Percentiles rank a stretch among this genome's conserved stretches.
Evolutionary conservation across 768 basidiomycete species (phyloP).

Genomic region (Auricularia sp.): DNA sequence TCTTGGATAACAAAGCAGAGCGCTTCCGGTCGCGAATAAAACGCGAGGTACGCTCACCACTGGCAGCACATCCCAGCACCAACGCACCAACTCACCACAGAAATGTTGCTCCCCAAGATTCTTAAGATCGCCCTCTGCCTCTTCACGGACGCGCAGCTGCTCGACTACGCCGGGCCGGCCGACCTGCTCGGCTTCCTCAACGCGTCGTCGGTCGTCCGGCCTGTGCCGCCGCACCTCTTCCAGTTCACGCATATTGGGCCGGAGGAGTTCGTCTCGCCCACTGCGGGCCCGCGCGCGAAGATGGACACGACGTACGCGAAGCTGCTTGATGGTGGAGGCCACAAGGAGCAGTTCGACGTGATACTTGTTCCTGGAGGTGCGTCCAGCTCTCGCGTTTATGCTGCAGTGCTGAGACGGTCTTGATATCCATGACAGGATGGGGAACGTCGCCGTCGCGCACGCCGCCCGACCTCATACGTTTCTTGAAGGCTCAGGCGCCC

Average conservation of each 20-base stretch:
- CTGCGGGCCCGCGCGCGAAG: neutral
- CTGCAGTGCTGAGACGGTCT: no score
- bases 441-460: neutral
- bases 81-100: no score
- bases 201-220: neutral
- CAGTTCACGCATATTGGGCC: neutral
- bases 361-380: neutral
- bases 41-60: no score
- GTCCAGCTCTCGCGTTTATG: neutral
- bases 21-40: no score
- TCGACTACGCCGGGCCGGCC: slow-evolving; percentile 26
- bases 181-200: slow-evolving; percentile 20
- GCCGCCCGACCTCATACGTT: slow-evolving; percentile 17
- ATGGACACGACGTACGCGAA: neutral
- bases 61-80: no score
- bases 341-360: neutral
- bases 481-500: slow-evolving; percentile 27
- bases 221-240: neutral
- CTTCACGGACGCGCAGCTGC: slow-evolving; percentile 3
- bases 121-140: neutral
- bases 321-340: neutral
- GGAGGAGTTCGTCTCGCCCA: neutral
- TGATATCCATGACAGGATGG: neutral
- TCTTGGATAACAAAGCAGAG: no score
- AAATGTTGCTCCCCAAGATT: no score